Base-by-base conservation (phyloP, 805 yeast species). In the Hanseniaspora nectarophila region DNA sequence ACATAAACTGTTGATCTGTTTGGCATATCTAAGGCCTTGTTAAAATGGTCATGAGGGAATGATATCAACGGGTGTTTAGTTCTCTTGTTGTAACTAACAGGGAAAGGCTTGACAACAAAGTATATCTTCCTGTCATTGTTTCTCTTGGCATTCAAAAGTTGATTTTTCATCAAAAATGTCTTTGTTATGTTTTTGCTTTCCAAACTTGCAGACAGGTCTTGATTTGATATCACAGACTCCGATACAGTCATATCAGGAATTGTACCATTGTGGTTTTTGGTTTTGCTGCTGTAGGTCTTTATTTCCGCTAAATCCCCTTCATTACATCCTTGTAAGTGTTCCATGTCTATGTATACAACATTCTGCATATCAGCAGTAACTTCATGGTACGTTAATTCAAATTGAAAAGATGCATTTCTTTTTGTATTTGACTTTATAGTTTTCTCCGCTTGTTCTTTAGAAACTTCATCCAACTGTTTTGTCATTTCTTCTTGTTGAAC, bases 221-320 rank as follows among this genome's bases (percentile, higher is more conserved):
- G 31, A 12, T 42, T 29, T 24, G 43, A 40, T 26, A 26, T 13
- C 1, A 13, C n/a, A 4, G 43, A 40, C 32, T 40, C 43, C 3
- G 43, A 26, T 4, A 40, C 4, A 4, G 15, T 15, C 15, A 26
- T 2, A 8, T 40, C 32, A 40, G 32, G 20, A 6, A 24, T 4
- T 32, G 24, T 40, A 26, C 15, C 15, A 16, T 26, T 40, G 7
- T 24, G 43, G 15, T 40, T 23, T 18, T 43, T 61, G 12, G 61
- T 59, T 39, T 51, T 52, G 39, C 60, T 61, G 47, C 67, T 70
- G 28, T 74, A 70, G 29, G 80, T 73, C 56, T 71, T 75, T 42
- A 84, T 59, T 63, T 86, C 94, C 21, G 86, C 89, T 7, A 85
- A 66, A 60, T 83, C 85, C 16, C 95, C 95, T n/a, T 73, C 78